Evolutionary conservation across 2,329 filamentous ascomycete species (phyloP).

Genomic region (Rutstroemia sp.): DNA sequence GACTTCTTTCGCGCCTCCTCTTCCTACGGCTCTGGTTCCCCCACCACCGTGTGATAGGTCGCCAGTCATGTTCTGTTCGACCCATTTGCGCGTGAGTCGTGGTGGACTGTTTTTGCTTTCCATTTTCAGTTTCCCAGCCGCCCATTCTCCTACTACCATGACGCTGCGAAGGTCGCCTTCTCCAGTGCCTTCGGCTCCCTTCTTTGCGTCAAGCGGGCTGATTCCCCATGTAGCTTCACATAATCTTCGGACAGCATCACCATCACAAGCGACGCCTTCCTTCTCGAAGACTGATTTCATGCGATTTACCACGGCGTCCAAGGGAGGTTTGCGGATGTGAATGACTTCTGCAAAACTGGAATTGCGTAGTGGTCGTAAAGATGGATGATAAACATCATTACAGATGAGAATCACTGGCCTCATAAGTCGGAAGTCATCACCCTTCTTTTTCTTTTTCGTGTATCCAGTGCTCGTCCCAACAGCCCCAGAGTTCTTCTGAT

Average conservation of each 20-base stretch:
- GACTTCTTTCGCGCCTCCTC: slow-evolving; percentile 67
- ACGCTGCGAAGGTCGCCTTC: slow-evolving; percentile 72
- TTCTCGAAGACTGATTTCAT: slow-evolving; percentile 80
- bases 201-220: slow-evolving; percentile 60
- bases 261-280: slow-evolving; percentile 82
- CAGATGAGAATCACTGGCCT: slow-evolving; percentile 89
- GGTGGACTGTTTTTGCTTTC: slow-evolving; percentile 34
- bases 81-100: slow-evolving; percentile 65
- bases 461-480: slow-evolving; percentile 29
- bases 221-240: slow-evolving; percentile 82
- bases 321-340: slow-evolving; percentile 78
- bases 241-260: slow-evolving; percentile 77
- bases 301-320: slow-evolving; percentile 77
- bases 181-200: slow-evolving; percentile 59
- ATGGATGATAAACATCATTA: slow-evolving; percentile 93
- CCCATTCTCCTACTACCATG: slow-evolving; percentile 85
- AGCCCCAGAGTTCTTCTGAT: slow-evolving; percentile 65
- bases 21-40: slow-evolving; percentile 62
- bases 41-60: slow-evolving; percentile 65
- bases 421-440: slow-evolving; percentile 79
- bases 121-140: slow-evolving; percentile 61
- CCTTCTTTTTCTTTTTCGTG: slow-evolving; percentile 52
- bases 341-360: slow-evolving; percentile 82
- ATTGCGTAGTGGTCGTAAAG: slow-evolving; percentile 78
- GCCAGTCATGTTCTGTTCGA: slow-evolving; percentile 63